Evolutionary conservation across 2,329 filamentous ascomycete genomes (phyloP), one percentile per base, ranked within the genome.

Genomic region (Cylindrodendrum hubeiense): DNA sequence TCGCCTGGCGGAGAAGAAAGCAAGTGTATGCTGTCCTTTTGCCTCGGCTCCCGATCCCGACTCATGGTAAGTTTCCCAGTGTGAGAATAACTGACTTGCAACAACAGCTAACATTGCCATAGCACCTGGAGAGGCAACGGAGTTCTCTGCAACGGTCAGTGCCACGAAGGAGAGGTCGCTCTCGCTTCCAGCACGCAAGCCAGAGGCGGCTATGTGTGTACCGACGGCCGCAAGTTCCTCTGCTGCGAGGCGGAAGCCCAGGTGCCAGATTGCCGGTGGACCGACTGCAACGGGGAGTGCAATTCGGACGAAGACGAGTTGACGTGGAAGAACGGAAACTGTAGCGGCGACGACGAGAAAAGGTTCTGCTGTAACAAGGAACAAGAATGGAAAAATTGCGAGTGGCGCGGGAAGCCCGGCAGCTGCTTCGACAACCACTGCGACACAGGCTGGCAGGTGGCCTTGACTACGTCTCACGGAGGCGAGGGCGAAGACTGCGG

Each of bases 381-480:
- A 10, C 59, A 71, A 3, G 41, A 55, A 13, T 79, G 71, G 73
- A 73, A 72, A 52, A 77, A 79, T 67, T 81, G 77, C 66, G 55
- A 61, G n/a, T 81, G 77, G 79, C 69, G 78, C 28, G 78, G 78
- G 67, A 80, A 61, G 51, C 70, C 74, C 1, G 76, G 75, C 10
- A 75, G 56, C 51, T 80, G 76, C 63, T 78, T 75, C 60, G 76
- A 80, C 34, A 73, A 73, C 66, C 72, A 79, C 62, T 80, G 77
- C 19, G 33, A 61, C 43, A 67, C 68, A 0, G 69, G 68, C 39
- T 71, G 67, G 26, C 60, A 69, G 19, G 62, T 70, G 8, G 73
- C 60, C 21, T 13, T 62, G 4, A 57, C 26, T 74, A 30, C 69
- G 78, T 63, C 67, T 79, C 19, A 72, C 76, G 8, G 70, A 74